These are phyloP conservation scores for Saccharomyces mikatae DNA, from an alignment of 805 yeast genomes.

Conservation along the genomic window DNA sequence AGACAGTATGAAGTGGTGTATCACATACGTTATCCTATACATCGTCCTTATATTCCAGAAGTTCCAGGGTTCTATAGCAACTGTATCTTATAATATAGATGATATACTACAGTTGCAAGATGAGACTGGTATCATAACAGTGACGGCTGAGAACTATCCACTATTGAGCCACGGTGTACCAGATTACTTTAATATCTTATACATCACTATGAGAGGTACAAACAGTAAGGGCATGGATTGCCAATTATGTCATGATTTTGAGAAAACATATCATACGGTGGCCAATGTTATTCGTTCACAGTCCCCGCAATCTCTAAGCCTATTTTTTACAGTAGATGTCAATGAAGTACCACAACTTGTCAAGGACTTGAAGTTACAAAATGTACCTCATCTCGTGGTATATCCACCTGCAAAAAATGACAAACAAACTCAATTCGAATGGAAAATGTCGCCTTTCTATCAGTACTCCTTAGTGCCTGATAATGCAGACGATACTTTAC, in stretches of 20 bases:
- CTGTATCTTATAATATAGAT: neutral
- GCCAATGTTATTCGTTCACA: constrained; percentile 38
- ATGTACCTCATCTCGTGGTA: constrained; percentile 63
- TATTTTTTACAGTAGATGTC: constrained; percentile 47
- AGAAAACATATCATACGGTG: constrained; percentile 35
- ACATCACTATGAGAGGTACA: constrained; percentile 43
- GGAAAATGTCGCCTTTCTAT: constrained; percentile 31
- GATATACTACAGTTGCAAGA: constrained; percentile 16
- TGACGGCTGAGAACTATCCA: constrained; percentile 36
- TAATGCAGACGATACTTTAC: constrained; percentile 33
- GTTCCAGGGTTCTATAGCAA: neutral
- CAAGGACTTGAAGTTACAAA: constrained; percentile 34
- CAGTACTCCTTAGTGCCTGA: constrained; percentile 27
- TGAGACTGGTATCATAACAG: constrained; percentile 35
- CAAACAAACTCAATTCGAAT: constrained; percentile 16
- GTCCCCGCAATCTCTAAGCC: constrained; percentile 35
- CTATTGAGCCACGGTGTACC: constrained; percentile 39
- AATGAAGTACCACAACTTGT: constrained; percentile 36
- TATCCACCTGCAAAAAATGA: constrained; percentile 41
- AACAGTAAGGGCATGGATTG: constrained; percentile 36
- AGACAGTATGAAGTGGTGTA: neutral
- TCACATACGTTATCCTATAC: neutral
- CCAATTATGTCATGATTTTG: constrained; percentile 38
- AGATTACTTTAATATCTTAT: constrained; percentile 43
- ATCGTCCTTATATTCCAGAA: neutral